Conservation (phyloP, 805 yeast genomes). For the Wickerhamomyces kurtzmanii region DNA sequence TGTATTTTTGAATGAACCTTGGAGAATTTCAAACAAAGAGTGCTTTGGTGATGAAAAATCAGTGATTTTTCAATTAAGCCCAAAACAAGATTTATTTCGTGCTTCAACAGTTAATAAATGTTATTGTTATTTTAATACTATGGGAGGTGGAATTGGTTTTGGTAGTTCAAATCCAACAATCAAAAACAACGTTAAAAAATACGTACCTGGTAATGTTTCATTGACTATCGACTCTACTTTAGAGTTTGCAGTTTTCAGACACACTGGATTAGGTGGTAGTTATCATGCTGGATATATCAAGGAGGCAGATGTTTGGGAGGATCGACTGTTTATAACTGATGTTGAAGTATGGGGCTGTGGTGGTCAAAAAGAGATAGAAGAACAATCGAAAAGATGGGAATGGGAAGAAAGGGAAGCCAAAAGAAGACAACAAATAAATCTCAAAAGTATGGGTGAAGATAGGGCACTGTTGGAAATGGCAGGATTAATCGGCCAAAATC, state of each 20-base stretch:
- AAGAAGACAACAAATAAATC: constrained; percentile 63
- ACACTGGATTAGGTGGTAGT: constrained; percentile 46
- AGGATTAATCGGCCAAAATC: constrained; percentile 41
- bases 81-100: constrained; percentile 48
- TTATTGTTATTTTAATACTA: constrained; percentile 55
- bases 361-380: constrained; percentile 62
- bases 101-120: constrained; percentile 23
- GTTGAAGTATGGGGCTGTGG: constrained; percentile 94
- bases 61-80: constrained; percentile 56
- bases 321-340: constrained; percentile 59
- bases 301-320: constrained; percentile 34
- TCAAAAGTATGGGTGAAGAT: constrained; percentile 65
- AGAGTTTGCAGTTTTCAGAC: constrained; percentile 76
- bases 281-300: constrained; percentile 7
- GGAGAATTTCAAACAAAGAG: constrained; percentile 66
- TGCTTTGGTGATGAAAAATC: constrained; percentile 59
- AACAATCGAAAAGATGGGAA: constrained; percentile 72
- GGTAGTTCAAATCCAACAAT: constrained; percentile 61
- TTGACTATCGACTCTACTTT: constrained; percentile 67
- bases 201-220: constrained; percentile 68
- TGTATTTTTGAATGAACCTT: constrained; percentile 57
- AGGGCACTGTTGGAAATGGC: constrained; percentile 84
- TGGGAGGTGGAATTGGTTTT: constrained; percentile 77
- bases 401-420: constrained; percentile 89
- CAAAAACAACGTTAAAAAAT: constrained; percentile 33